Base-by-base conservation (phyloP, 805 yeast genomes). In the Metschnikowia corniflorae region DNA sequence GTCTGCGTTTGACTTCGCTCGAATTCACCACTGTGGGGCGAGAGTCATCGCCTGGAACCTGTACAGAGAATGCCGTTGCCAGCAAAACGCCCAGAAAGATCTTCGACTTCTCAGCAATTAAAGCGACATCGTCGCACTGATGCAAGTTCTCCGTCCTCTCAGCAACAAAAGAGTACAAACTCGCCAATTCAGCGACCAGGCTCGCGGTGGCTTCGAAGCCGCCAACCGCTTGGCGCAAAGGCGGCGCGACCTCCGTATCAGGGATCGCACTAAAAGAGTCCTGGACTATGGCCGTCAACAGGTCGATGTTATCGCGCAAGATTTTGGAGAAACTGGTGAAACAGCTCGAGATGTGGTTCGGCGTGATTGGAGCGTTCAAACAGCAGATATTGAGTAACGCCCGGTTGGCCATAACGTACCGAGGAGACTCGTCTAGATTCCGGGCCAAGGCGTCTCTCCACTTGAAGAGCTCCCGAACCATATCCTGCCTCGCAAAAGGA, bases 401-500 rank as follows among this genome's bases (percentile, higher is more conserved):
- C 49, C 82, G 93, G 53, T 86, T 88, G 5, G 95, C 77, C 91
- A 89, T 82, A 12, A 93, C 69, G 51, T 68, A 91, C 42, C 94
- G 68, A 2, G 82, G 77, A 2, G 95, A 84, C 61, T 93, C 98
- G 57, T 93, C 98, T 31, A 75, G 71, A 25, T 64, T 48, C 46
- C 94, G 71, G 2, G 97, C 97, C 23, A 73, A 53, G 1, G 42
- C 33, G 56, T 93, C 97, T 58, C 98, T 75, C 97, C 97, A 93
- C 28, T 75, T 68, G 49, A 75, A 86, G 14, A 93, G 63, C 0
- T 63, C 76, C 43, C 71, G 77, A 13, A 86, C 70, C 6, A 87
- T 55, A 0, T 72, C 73, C 33, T 73, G 71, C 41, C 71, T 77
- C 18, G 73, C 63, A 1, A 56, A 43, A 1, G 82, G 77, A 3